phyloP scores from a whole-genome alignment of 2,329 filamentous ascomycete genomes.

The Arthrobotrys entomopaga region DNA sequence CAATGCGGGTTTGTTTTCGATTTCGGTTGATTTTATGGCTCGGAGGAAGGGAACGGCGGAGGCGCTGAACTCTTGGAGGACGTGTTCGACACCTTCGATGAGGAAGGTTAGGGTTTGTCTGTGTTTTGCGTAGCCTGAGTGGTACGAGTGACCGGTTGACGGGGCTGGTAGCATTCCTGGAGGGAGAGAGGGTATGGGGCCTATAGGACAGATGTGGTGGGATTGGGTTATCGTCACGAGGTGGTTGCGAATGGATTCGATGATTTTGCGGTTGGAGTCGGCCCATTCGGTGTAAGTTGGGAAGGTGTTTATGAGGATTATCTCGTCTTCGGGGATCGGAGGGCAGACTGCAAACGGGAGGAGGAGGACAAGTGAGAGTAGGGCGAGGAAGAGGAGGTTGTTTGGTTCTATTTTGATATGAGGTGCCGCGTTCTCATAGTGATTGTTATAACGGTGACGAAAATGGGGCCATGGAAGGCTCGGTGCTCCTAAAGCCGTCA shows the following conservation, averaged over 20 bases:
- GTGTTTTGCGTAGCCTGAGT: neutral
- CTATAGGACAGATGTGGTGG: neutral
- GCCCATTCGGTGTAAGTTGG: slow-evolving; percentile 5
- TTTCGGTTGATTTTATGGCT: neutral
- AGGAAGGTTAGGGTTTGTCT: slow-evolving; percentile 7
- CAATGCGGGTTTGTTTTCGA: neutral
- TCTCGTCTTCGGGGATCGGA: neutral
- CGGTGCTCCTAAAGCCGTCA: neutral
- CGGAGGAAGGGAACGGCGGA: neutral
- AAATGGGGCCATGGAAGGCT: neutral
- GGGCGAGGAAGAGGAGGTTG: slow-evolving; percentile 1
- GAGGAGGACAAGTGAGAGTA: neutral
- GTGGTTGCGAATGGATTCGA: neutral
- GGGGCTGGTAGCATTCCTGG: neutral
- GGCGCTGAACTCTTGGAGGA: neutral
- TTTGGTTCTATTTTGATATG: neutral
- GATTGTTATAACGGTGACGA: neutral
- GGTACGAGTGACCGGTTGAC: neutral
- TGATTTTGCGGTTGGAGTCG: neutral
- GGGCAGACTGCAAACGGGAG: neutral
- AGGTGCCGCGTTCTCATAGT: neutral
- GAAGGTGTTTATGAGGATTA: neutral
- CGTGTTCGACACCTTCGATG: neutral
- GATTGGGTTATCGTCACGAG: neutral
- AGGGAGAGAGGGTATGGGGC: neutral